Percentiles rank a stretch among this genome's conserved stretches.
Evolutionary conservation across 164 flowering plant genomes (phyloP).

Genomic region (Berberis thunbergii): DNA sequence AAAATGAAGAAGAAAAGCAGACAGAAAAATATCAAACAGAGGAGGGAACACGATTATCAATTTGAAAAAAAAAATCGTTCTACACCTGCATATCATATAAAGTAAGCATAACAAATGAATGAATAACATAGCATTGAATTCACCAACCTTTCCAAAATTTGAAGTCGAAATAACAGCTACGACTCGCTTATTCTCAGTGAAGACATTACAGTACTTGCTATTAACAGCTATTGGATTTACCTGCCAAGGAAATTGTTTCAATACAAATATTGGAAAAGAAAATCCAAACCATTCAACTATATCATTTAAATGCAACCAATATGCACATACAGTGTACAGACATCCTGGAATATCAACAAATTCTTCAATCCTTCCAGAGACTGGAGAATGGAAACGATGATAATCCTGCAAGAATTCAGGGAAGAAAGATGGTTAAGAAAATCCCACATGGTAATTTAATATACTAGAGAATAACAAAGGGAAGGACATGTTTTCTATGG

Average conservation of each 20-base stretch:
- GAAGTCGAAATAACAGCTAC: conserved; percentile 66
- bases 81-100: no score
- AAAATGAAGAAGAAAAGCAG: no score
- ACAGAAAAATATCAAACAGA: no score
- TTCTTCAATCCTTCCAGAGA: conserved; percentile 66
- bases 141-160: conserved; percentile 84
- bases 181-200: conserved; percentile 92
- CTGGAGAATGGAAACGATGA: conserved; percentile 90
- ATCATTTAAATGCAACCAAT: background rate
- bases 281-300: conserved; percentile 1
- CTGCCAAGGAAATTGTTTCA: conserved; percentile 16
- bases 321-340: conserved; percentile 65
- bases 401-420: conserved; percentile 60
- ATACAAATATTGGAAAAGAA: background rate
- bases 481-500: no score
- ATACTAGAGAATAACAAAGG: background rate
- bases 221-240: conserved; percentile 98
- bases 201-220: conserved; percentile 91
- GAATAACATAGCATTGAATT: background rate
- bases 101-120: background rate
- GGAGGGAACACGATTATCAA: no score
- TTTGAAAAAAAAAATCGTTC: no score
- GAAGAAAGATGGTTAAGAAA: background rate
- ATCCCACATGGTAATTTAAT: background rate
- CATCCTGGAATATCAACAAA: conserved; percentile 69